These are phyloP conservation scores for Leccinum pellstonianum DNA, from an alignment of 768 basidiomycete species.

Conservation along the genomic window DNA sequence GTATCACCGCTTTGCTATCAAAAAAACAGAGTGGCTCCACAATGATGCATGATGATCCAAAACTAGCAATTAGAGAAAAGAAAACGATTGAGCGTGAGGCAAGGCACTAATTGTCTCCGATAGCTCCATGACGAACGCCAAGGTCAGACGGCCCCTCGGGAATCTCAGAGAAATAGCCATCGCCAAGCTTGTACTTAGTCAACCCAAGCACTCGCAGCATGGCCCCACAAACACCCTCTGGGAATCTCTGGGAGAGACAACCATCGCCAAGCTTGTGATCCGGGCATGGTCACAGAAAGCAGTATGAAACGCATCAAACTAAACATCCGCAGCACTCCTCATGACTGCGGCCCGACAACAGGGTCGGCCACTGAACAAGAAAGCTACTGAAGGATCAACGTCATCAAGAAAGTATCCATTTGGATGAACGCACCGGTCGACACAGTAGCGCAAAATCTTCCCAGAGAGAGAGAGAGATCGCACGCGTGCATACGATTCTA, in stretches of 20 bases:
- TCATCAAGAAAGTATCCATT: constrained; percentile 33
- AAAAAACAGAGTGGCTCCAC: background rate
- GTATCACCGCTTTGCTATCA: background rate
- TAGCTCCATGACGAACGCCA: background rate
- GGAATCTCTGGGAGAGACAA: background rate
- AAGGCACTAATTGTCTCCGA: background rate
- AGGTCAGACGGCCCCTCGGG: background rate
- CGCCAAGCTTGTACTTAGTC: constrained; percentile 20
- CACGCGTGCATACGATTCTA: constrained; percentile 94
- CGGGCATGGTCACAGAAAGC: background rate
- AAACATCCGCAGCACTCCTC: constrained; percentile 64
- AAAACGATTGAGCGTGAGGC: background rate
- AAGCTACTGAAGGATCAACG: constrained; percentile 49
- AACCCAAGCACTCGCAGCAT: constrained; percentile 67
- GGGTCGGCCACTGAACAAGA: constrained; percentile 85
- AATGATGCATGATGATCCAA: background rate
- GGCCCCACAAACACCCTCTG: background rate
- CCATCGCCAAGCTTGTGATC: background rate
- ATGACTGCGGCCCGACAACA: constrained; percentile 40
- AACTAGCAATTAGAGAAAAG: background rate
- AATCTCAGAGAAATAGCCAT: background rate
- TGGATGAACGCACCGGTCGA: constrained; percentile 75
- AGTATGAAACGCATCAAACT: constrained; percentile 41
- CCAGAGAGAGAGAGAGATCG: constrained; percentile 79
- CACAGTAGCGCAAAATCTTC: constrained; percentile 74